phyloP scores from a whole-genome alignment of 805 yeast species.

The Barnettozyma pratensis region DNA sequence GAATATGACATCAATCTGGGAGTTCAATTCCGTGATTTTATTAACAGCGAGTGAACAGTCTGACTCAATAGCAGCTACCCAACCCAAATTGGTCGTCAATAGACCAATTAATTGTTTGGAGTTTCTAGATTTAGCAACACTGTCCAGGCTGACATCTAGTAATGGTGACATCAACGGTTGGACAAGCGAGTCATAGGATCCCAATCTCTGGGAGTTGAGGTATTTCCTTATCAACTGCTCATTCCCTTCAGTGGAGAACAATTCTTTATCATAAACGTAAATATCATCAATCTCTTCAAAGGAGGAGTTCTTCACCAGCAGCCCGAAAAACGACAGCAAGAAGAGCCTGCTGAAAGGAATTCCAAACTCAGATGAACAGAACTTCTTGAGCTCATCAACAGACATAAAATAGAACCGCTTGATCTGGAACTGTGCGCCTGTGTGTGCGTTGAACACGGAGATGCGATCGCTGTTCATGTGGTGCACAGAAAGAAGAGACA shows the following conservation, averaged over 20 bases:
- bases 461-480: conserved; percentile 10
- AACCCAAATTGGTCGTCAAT: conserved; percentile 43
- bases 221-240: conserved; percentile 7
- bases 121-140: conserved; percentile 14
- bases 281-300: conserved; percentile 47
- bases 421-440: conserved; percentile 35
- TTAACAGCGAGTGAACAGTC: conserved; percentile 34
- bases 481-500: background rate
- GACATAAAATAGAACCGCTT: conserved; percentile 35
- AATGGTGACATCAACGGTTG: conserved; percentile 36
- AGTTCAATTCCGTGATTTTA: conserved; percentile 24
- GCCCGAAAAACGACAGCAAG: conserved; percentile 61
- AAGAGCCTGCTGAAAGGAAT: conserved; percentile 40
- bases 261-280: conserved; percentile 58
- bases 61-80: conserved; percentile 44
- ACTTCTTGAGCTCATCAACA: conserved; percentile 38
- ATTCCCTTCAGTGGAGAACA: conserved; percentile 36
- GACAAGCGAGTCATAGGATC: conserved; percentile 16
- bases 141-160: conserved; percentile 22
- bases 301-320: conserved; percentile 42
- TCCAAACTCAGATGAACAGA: conserved; percentile 34
- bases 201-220: conserved; percentile 8
- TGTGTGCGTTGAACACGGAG: conserved; percentile 34
- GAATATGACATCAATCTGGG: conserved; percentile 37
- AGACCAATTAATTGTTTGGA: conserved; percentile 25